Conservation (phyloP, 2,329 filamentous ascomycete genomes). For the Pleurostoma richardsiae region DNA sequence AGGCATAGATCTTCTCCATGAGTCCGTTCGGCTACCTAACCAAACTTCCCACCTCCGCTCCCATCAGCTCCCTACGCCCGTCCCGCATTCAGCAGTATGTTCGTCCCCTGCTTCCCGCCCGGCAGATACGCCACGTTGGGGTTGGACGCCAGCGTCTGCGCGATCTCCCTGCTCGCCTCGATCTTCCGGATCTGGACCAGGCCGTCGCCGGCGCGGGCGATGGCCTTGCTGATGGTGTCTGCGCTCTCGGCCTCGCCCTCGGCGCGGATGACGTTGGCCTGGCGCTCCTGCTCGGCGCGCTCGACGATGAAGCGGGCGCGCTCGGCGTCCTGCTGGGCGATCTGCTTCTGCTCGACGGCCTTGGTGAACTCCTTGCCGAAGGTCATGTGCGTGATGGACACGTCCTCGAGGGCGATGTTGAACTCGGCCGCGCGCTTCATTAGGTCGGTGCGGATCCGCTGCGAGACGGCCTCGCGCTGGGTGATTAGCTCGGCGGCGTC, state of each 20-base stretch:
- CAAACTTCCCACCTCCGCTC: no score
- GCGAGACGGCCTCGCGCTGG: slow-evolving; percentile 92
- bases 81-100: slow-evolving; percentile 48
- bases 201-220: slow-evolving; percentile 88
- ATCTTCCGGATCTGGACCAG: slow-evolving; percentile 95
- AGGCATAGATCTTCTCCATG: no score
- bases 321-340: slow-evolving; percentile 98
- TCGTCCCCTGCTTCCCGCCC: slow-evolving; percentile 63
- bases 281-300: slow-evolving; percentile 96
- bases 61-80: slow-evolving; percentile 22
- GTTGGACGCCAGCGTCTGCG: slow-evolving; percentile 80
- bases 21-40: no score
- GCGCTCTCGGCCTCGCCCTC: slow-evolving; percentile 97
- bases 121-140: slow-evolving; percentile 96
- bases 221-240: slow-evolving; percentile 90
- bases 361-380: slow-evolving; percentile 98
- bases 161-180: slow-evolving; percentile 94
- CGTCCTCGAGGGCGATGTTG: slow-evolving; percentile 98
- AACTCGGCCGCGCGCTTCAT: slow-evolving; percentile 92
- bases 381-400: slow-evolving; percentile 99
- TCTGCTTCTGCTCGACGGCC: slow-evolving; percentile 99
- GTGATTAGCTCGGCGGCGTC: slow-evolving; percentile 98
- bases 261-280: slow-evolving; percentile 96
- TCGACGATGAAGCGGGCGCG: slow-evolving; percentile 97
- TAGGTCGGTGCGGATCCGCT: slow-evolving; percentile 89